Conservation (phyloP, 148 eudicot genomes). For the Talinum fruticosum region DNA sequence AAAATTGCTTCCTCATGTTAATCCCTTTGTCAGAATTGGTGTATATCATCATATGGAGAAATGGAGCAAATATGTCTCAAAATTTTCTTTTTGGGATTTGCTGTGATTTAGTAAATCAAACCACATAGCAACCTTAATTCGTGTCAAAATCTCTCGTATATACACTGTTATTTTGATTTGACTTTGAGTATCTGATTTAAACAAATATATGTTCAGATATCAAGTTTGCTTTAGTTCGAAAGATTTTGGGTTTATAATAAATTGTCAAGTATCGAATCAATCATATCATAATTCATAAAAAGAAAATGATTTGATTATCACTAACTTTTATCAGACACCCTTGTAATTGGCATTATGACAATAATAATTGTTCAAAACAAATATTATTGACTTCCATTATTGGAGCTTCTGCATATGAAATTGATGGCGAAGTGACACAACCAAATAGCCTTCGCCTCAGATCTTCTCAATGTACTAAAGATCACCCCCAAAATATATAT, state of each 20-base stretch:
- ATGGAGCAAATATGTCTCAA: conserved; percentile 16
- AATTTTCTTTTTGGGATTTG: not conserved
- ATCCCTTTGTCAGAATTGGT: conserved; percentile 8
- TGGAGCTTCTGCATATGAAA: not conserved
- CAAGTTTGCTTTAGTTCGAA: no score
- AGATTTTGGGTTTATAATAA: no score
- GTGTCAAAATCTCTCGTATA: not conserved
- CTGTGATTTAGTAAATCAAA: not conserved
- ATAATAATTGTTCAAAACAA: not conserved
- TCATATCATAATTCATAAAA: no score
- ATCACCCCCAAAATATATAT: not conserved
- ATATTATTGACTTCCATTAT: not conserved
- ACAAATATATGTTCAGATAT: not conserved
- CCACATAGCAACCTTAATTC: not conserved
- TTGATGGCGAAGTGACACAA: conserved; percentile 2
- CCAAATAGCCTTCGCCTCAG: not conserved
- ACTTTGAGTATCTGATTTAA: no score
- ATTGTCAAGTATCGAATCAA: not conserved
- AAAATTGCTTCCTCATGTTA: not conserved
- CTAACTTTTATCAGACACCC: not conserved
- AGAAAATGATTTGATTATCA: not conserved
- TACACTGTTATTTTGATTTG: not conserved
- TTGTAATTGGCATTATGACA: not conserved
- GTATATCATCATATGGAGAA: conserved; percentile 15
- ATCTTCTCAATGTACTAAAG: not conserved